These are phyloP conservation scores for Apiospora koreana DNA, from an alignment of 2,329 filamentous ascomycete species.

Conservation along the genomic window DNA sequence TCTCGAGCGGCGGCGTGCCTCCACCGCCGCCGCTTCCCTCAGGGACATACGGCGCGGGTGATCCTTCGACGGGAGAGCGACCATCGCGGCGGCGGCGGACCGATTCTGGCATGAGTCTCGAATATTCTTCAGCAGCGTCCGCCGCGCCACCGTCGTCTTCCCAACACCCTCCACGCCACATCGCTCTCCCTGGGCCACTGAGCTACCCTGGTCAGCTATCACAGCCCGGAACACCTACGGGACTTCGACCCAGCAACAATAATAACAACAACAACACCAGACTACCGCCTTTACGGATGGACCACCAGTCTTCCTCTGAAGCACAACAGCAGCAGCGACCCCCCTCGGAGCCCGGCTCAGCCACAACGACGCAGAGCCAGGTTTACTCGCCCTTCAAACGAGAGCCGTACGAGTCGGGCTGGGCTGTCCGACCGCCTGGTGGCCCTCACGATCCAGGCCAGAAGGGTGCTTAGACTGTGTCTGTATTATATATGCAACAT, in stretches of 20 bases:
- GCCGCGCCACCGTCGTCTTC: background rate
- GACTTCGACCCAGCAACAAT: conserved; percentile 19
- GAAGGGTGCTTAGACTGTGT: background rate
- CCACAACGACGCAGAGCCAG: conserved; percentile 24
- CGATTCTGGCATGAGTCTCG: conserved; percentile 42
- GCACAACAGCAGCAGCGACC: conserved; percentile 21
- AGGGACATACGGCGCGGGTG: conserved; percentile 38
- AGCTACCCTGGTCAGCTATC: conserved; percentile 35
- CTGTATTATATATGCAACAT: background rate
- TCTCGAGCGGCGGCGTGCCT: conserved; percentile 20
- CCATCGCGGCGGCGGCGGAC: conserved; percentile 48
- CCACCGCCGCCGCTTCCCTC: conserved; percentile 25
- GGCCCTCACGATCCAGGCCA: conserved; percentile 11
- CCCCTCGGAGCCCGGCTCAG: conserved; percentile 23
- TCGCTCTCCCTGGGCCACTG: conserved; percentile 35
- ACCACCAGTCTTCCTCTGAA: conserved; percentile 30
- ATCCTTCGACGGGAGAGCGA: conserved; percentile 46
- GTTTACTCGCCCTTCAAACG: conserved; percentile 31
- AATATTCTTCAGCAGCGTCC: conserved; percentile 40
- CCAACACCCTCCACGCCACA: conserved; percentile 17
- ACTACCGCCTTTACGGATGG: conserved; percentile 52
- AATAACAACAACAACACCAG: conserved; percentile 31
- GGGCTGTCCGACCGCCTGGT: conserved; percentile 32
- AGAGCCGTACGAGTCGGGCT: conserved; percentile 39
- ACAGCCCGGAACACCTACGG: conserved; percentile 32